Percentiles rank a stretch among this genome's conserved stretches.
Evolutionary conservation across 345 rosid species (phyloP).

Genomic region (Rhizophora mangle): DNA sequence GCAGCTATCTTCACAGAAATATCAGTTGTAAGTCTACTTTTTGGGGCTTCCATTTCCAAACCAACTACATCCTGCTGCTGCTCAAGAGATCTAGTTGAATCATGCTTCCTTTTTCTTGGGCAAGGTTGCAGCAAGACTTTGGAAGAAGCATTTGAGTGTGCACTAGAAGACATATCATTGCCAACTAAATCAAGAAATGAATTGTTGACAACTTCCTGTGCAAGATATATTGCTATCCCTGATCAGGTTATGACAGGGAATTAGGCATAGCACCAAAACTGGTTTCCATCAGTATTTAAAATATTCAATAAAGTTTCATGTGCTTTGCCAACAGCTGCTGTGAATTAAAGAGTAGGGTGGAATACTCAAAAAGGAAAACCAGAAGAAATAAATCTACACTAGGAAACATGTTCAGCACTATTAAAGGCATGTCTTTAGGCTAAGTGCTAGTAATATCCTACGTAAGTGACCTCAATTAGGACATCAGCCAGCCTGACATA

Average conservation of each 20-base stretch:
- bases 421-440: too few relatives aligned
- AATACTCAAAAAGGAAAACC: slow-evolving; percentile 6
- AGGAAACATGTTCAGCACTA: too few relatives aligned
- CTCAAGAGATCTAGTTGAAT: slow-evolving; percentile 32
- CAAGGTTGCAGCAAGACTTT: slow-evolving; percentile 27
- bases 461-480: too few relatives aligned
- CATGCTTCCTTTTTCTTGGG: slow-evolving; percentile 64
- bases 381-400: too few relatives aligned
- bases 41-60: slow-evolving; percentile 39
- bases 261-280: slow-evolving; percentile 12
- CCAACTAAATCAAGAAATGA: slow-evolving; percentile 48
- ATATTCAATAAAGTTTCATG: background rate
- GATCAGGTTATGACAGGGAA: slow-evolving; percentile 22
- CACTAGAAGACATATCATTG: slow-evolving; percentile 31
- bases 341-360: background rate
- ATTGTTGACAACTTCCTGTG: slow-evolving; percentile 52
- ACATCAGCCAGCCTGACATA: too few relatives aligned
- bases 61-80: slow-evolving; percentile 34
- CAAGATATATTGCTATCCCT: slow-evolving; percentile 74
- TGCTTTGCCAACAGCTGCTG: background rate
- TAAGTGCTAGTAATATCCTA: too few relatives aligned
- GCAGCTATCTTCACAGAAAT: slow-evolving; percentile 70
- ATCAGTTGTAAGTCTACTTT: slow-evolving; percentile 26
- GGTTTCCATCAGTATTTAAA: background rate
- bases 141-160: slow-evolving; percentile 29